phyloP scores from a whole-genome alignment of 2,329 filamentous ascomycete genomes.

The Xylariales sp. region DNA sequence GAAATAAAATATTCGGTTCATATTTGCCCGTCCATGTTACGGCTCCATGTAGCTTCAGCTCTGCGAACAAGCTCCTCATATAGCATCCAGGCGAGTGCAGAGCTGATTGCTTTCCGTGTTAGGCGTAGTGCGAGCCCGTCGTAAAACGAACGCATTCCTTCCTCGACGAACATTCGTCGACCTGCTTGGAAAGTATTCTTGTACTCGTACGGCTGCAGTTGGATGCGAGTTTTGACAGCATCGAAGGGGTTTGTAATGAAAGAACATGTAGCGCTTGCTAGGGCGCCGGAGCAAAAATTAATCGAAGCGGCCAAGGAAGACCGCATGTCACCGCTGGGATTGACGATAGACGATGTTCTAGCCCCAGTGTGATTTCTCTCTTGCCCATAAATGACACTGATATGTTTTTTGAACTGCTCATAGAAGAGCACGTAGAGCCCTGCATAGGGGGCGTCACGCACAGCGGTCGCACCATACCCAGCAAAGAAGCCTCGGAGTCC shows the following conservation, averaged over 20 bases:
- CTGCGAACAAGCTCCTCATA: constrained; percentile 89
- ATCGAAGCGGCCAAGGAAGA: constrained; percentile 56
- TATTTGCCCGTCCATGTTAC: constrained; percentile 16
- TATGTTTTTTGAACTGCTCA: constrained; percentile 70
- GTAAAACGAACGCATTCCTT: constrained; percentile 76
- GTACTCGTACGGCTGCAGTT: constrained; percentile 81
- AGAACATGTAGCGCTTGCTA: constrained; percentile 79
- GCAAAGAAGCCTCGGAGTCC: constrained; percentile 84
- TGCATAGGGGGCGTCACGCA: constrained; percentile 94
- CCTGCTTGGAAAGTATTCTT: constrained; percentile 76
- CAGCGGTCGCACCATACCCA: constrained; percentile 88
- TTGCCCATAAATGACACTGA: constrained; percentile 36
- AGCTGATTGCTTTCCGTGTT: constrained; percentile 86
- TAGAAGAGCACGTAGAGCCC: constrained; percentile 94
- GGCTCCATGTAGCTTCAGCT: constrained; percentile 40
- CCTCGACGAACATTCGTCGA: constrained; percentile 73
- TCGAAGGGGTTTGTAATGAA: constrained; percentile 95
- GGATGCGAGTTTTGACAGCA: constrained; percentile 90
- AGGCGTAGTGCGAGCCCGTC: constrained; percentile 84
- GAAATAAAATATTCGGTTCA: constrained; percentile 8
- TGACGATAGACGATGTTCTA: too few relatives aligned
- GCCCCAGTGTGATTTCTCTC: background rate
- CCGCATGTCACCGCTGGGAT: constrained; percentile 19
- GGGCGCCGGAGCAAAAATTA: constrained; percentile 79
- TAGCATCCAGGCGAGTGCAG: constrained; percentile 93